Evolutionary conservation across 192 early-diverging fungal genomes (phyloP).

Genomic region (Coemansia sp.): DNA sequence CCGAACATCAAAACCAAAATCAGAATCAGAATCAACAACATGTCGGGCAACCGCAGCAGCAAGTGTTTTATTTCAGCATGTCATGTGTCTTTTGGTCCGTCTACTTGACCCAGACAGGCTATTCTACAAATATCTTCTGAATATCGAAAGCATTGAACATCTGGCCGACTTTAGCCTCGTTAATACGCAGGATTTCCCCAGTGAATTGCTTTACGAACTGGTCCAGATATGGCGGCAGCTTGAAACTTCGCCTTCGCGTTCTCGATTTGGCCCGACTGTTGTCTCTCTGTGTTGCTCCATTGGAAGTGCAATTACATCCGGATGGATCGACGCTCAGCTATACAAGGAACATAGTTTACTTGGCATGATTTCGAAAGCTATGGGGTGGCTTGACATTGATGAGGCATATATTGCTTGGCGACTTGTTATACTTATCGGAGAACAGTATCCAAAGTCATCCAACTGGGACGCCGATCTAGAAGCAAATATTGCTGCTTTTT

Average conservation of each 20-base stretch:
- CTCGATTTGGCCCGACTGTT: conserved; percentile 19
- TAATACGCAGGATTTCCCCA: conserved; percentile 9
- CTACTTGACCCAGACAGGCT: conserved; percentile 27
- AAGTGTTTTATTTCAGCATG: conserved; percentile 15
- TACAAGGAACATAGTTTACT: conserved; percentile 6
- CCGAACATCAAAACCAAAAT: neutral
- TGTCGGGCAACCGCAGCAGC: neutral
- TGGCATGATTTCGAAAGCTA: conserved; percentile 8
- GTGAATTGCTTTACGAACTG: conserved; percentile 12
- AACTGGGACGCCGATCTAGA: conserved; percentile 11
- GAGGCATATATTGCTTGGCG: conserved; percentile 42
- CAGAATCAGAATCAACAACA: neutral
- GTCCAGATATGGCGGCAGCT: conserved; percentile 24
- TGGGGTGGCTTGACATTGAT: conserved; percentile 26
- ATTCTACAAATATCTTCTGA: conserved; percentile 14
- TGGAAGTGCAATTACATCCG: conserved; percentile 19
- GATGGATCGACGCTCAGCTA: conserved; percentile 12
- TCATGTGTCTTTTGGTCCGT: conserved; percentile 11
- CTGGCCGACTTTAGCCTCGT: conserved; percentile 15
- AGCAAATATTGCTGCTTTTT: conserved; percentile 9
- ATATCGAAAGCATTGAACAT: neutral
- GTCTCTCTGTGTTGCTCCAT: conserved; percentile 19
- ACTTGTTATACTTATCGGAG: conserved; percentile 12
- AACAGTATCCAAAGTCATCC: conserved; percentile 5
- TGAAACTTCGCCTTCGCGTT: conserved; percentile 9